Base-by-base conservation (phyloP, 108 stramenopile species). In the Aurantiochytrium sp. region DNA sequence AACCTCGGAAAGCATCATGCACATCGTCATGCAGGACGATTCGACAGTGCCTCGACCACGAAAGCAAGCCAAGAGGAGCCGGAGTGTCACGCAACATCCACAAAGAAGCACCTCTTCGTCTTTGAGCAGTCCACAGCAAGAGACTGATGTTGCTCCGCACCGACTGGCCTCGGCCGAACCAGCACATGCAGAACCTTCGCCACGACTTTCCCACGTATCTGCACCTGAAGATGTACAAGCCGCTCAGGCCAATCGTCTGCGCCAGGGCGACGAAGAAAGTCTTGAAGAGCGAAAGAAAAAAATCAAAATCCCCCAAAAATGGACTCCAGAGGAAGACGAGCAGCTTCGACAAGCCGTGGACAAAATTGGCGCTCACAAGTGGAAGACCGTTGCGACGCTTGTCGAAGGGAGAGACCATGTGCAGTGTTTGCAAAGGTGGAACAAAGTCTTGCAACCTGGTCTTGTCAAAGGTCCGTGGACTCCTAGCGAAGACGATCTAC, bases 351-450 rank as follows among this genome's bases (percentile, higher is more conserved):
- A 44, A 23, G 87, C 87, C 28, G 87, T 87, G 18, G 5, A 23
- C 10, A 42, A 28, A 8, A 23, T 58, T 1, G 87, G 87, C 18
- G 53, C 87, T 12, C 53, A 55, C 14, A 55, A 87, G 10, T 87
- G 87, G 87, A 55, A 57, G 25, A 6, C 5, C 25, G 87, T 87
- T 5, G 87, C 87, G 2, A 55, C n/a, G 1, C n/a, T 87, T 5
- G 87, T 87, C 5, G 25, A 21, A 5, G 87, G 87, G 42, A 51
- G 87, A 23, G 49, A 55, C 58, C 87, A 87, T 21, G 92, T 92
- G 4, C 94, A 94, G 89, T 94, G 94, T 92, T 89, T 94, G 42
- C 94, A 94, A 58, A 91, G 94, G 18, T 94, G 94, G 94, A 90
- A 93, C 42, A 94, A 94, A 64, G 94, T 94, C 44, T 88, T 94